A percentile compares a stretch with the other conserved stretches of the same genome.
Conservation (phyloP, 495 filamentous ascomycete species). For the Penicillium longicatenatum region DNA sequence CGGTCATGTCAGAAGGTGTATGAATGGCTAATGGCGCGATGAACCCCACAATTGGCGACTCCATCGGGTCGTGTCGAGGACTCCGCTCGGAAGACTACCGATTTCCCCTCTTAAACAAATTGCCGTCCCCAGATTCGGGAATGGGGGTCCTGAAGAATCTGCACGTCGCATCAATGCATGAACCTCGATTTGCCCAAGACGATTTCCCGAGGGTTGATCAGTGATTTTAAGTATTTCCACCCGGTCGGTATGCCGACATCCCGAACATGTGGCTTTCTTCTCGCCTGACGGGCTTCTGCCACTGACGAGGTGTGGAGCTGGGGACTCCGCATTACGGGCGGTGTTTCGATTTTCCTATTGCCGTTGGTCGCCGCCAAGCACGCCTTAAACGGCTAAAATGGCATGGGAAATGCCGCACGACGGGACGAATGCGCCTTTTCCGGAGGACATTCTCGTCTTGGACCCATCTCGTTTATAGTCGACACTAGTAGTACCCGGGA, state of each 20-base stretch:
- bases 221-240: neutral
- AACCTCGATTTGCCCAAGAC: neutral
- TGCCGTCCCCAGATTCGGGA: constrained; percentile 10
- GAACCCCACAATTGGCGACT: constrained; percentile 15
- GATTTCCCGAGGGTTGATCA: neutral
- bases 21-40: neutral
- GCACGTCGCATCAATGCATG: neutral
- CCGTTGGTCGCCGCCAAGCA: constrained; percentile 3
- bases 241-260: constrained; percentile 1
- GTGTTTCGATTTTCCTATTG: neutral
- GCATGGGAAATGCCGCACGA: neutral
- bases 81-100: constrained; percentile 16
- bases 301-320: constrained; percentile 2
- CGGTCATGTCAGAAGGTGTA: neutral
- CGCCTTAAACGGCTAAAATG: constrained; percentile 8
- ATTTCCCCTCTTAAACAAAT: constrained; percentile 14
- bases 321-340: constrained; percentile 4
- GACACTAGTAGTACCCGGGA: neutral
- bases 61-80: constrained; percentile 23
- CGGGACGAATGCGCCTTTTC: neutral
- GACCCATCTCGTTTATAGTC: neutral
- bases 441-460: neutral
- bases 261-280: neutral
- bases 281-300: neutral
- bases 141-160: neutral